These are phyloP conservation scores for Alternaria gansuensis DNA, from an alignment of 2,329 filamentous ascomycete species.

Conservation along the genomic window DNA sequence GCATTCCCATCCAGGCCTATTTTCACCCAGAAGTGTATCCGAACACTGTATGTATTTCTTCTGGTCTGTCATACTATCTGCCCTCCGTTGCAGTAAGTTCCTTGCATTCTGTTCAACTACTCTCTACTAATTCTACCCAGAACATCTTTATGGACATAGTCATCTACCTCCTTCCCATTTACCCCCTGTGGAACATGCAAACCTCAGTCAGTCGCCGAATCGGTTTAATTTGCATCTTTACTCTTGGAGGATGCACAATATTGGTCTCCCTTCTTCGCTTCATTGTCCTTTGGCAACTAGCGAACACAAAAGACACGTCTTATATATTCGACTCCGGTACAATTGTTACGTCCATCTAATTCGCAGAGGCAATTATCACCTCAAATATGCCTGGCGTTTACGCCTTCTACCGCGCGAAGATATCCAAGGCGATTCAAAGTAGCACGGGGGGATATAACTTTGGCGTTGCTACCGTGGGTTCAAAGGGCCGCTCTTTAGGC, in stretches of 20 bases:
- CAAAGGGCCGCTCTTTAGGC: slow-evolving; percentile 7
- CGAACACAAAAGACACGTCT: slow-evolving; percentile 1
- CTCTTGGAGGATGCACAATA: neutral
- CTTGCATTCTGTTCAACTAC: neutral
- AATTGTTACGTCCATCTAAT: neutral
- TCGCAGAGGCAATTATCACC: slow-evolving; percentile 4
- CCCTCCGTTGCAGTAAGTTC: slow-evolving; percentile 2
- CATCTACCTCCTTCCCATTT: neutral
- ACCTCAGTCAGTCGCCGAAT: neutral
- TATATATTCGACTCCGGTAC: slow-evolving; percentile 1
- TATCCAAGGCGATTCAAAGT: neutral
- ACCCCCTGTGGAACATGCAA: slow-evolving; percentile 2
- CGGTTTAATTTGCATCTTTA: slow-evolving; percentile 5
- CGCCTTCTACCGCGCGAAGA: neutral
- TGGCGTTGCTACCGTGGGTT: neutral
- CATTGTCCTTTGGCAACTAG: slow-evolving; percentile 5
- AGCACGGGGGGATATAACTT: neutral
- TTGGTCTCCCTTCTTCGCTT: slow-evolving; percentile 4
- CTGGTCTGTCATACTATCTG: slow-evolving; percentile 4
- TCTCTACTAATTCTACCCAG: neutral
- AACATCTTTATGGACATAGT: slow-evolving; percentile 7
- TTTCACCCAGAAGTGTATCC: slow-evolving; percentile 1
- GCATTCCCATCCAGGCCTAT: slow-evolving; percentile 2
- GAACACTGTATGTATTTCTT: neutral
- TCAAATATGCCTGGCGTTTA: slow-evolving; percentile 3